Evolutionary conservation across 1,284 basidiomycete genomes (phyloP), one percentile per base, ranked within the genome.

Genomic region (Peniophora sp.): DNA sequence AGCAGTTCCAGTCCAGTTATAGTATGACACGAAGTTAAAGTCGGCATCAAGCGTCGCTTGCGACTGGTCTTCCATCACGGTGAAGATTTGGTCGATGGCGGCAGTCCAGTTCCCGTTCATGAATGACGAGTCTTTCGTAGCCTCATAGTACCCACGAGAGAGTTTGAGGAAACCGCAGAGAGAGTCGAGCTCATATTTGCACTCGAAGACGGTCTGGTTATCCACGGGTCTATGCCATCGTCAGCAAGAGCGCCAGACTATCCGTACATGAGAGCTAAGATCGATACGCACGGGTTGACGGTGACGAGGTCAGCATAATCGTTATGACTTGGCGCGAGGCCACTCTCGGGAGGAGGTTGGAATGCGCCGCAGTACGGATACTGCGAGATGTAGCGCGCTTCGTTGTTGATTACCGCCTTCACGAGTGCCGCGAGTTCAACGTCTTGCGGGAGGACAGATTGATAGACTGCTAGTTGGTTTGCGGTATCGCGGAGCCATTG

Each of bases 161-260:
- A 90, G 71, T 62, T 89, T 89, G 61, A 89, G 64, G 68, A 88
- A 88, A 6, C 83, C 79, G 55, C 83, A 85, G 0, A 88, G 66
- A 0, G 85, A 88, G 59, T 88, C 86, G 44, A 88, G 69, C 60
- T 88, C 85, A 58, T 85, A 88, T 85, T 88, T 88, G 79, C 85
- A 88, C 62, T 88, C 86, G 57, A 84, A 88, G 0, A 88, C 86
- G 0, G 77, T 82, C 53, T 73, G 70, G 52, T 84, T 80, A 56
- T 87, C 67, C 24, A 88, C 75, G 8, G 84, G 82, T 2, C 83
- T 86, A 51, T 24, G 43, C 34, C 12, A 18, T 35, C 37, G 37
- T 41, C 37, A 41, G 37, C n/a, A 8, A 5, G 37, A 36, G n/a
- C n/a, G n/a, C n/a, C n/a, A n/a, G n/a, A 50, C 54, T 49, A 53